These are phyloP conservation scores for Leccinum pallidistipes DNA, from an alignment of 1,284 basidiomycete species.

Conservation along the genomic window DNA sequence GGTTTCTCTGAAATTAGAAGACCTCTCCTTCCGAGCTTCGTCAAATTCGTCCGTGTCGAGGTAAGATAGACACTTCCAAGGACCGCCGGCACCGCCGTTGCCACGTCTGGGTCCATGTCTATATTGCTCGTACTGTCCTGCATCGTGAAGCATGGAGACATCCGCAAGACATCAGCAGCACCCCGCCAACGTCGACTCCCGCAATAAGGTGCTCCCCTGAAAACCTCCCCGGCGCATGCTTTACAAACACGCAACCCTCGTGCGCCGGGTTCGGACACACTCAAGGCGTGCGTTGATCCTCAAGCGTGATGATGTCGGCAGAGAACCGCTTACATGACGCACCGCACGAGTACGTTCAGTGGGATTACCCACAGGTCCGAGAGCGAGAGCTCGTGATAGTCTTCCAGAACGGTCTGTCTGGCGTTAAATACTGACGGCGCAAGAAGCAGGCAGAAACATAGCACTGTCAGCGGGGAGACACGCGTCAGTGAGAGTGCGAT, in stretches of 20 bases:
- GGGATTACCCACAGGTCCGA: slow-evolving; percentile 34
- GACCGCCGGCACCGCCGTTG: background rate
- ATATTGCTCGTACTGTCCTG: background rate
- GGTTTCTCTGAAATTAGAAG: background rate
- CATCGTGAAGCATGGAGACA: background rate
- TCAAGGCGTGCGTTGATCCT: background rate
- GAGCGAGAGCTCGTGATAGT: slow-evolving; percentile 37
- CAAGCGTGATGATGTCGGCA: slow-evolving; percentile 1
- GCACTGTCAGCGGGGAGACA: slow-evolving; percentile 50
- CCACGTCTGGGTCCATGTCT: background rate
- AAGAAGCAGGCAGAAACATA: slow-evolving; percentile 50
- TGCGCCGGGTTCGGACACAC: slow-evolving; percentile 45
- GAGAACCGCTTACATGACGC: slow-evolving; percentile 30
- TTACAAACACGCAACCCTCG: background rate
- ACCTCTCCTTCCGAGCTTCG: background rate
- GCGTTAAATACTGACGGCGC: slow-evolving; percentile 23
- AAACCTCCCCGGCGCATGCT: background rate
- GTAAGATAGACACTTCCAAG: background rate
- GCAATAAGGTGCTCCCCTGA: background rate
- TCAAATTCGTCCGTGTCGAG: background rate
- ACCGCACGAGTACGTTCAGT: slow-evolving; percentile 33
- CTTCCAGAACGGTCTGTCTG: slow-evolving; percentile 33
- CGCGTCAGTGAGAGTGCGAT: slow-evolving; percentile 34
- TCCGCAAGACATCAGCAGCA: background rate
- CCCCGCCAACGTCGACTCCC: slow-evolving; percentile 28